Percentiles rank a stretch among this genome's conserved stretches.
Conservation (phyloP, 148 eudicot genomes). For the Chenopodium berlandieri region DNA sequence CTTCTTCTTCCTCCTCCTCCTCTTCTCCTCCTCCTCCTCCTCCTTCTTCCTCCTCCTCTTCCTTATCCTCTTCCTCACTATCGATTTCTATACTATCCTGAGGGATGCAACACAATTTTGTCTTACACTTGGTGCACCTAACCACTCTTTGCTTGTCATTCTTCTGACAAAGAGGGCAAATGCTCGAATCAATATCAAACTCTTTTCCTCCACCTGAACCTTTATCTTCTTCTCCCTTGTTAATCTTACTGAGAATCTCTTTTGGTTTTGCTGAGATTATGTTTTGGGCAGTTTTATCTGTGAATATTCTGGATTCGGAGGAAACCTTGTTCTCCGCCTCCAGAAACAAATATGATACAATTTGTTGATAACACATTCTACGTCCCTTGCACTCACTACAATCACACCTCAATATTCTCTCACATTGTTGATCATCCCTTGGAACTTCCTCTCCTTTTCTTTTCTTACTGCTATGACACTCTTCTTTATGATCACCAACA, state of each 20-base stretch:
- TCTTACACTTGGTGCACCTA: slow-evolving; percentile 40
- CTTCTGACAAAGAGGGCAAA: slow-evolving; percentile 48
- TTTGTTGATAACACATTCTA: too few relatives aligned
- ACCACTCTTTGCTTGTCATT: slow-evolving; percentile 40
- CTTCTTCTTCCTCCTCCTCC: not conserved
- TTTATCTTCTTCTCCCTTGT: not conserved
- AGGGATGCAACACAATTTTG: slow-evolving; percentile 37
- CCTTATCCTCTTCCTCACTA: not conserved
- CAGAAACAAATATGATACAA: too few relatives aligned
- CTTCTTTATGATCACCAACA: too few relatives aligned
- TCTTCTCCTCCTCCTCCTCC: not conserved
- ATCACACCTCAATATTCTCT: too few relatives aligned
- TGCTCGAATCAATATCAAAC: slow-evolving; percentile 21
- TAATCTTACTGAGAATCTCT: not conserved
- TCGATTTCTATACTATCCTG: not conserved
- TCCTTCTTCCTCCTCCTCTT: not conserved
- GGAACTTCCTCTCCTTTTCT: too few relatives aligned
- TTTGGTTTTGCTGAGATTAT: not conserved
- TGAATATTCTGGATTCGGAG: too few relatives aligned
- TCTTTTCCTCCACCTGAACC: not conserved
- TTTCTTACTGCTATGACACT: too few relatives aligned
- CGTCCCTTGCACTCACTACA: too few relatives aligned
- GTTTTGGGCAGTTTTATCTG: not conserved
- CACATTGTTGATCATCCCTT: too few relatives aligned
- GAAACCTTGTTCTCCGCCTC: too few relatives aligned